Evolutionary conservation across 2,329 filamentous ascomycete genomes (phyloP).

Genomic region (Tothia fuscella): DNA sequence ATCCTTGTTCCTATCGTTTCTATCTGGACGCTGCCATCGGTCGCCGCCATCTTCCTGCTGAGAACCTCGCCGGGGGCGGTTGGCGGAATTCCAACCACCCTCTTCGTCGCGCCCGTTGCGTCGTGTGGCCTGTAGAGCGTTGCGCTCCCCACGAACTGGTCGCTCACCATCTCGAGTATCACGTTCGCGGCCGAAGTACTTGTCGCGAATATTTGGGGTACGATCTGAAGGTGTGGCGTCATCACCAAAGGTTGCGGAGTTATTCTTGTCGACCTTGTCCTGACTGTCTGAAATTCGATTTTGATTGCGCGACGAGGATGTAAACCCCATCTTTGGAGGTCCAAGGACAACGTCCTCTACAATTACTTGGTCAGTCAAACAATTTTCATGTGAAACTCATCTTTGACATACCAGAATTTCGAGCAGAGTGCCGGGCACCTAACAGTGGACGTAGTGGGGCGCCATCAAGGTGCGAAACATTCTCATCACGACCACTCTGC

Average conservation of each 20-base stretch:
- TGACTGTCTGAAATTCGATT: constrained; percentile 26
- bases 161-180: constrained; percentile 30
- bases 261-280: constrained; percentile 25
- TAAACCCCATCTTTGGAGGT: constrained; percentile 71
- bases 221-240: constrained; percentile 21
- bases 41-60: constrained; percentile 56
- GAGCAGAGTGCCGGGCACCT: constrained; percentile 6
- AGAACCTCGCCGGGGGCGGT: constrained; percentile 57
- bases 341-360: constrained; percentile 56
- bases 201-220: constrained; percentile 20
- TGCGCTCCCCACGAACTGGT: constrained; percentile 18
- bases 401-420: constrained; percentile 4
- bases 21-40: constrained; percentile 38
- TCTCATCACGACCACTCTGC: constrained; percentile 7
- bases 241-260: constrained; percentile 25
- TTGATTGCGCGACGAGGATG: constrained; percentile 56
- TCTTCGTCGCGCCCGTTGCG: constrained; percentile 33
- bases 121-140: constrained; percentile 24
- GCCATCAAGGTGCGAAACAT: constrained; percentile 1
- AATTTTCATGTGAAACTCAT: background rate
- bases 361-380: background rate
- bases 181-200: constrained; percentile 22
- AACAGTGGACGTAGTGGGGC: constrained; percentile 4
- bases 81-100: constrained; percentile 60
- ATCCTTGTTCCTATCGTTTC: constrained; percentile 31